These are phyloP conservation scores for Kuraishia piskuri DNA, from an alignment of 805 yeast genomes.

Conservation along the genomic window DNA sequence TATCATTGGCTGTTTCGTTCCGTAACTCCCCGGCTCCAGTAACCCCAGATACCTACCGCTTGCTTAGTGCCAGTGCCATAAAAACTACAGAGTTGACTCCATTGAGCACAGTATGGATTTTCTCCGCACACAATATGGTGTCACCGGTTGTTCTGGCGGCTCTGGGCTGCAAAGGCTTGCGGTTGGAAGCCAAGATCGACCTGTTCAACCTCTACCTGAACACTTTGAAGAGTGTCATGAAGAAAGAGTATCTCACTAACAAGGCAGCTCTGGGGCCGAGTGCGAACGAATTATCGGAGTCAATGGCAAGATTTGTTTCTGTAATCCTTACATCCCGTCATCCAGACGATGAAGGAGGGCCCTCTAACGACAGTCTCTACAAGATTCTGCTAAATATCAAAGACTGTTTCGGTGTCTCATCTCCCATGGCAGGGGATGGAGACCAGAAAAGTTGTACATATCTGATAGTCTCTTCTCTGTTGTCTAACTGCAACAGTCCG, in stretches of 20 bases:
- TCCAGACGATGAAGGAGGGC: not conserved
- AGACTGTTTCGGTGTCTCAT: not conserved
- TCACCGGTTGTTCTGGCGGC: slow-evolving; percentile 1
- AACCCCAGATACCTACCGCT: not conserved
- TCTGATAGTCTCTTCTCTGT: not conserved
- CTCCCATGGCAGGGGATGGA: not conserved
- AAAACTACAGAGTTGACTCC: not conserved
- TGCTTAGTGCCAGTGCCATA: not conserved
- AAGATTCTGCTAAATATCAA: not conserved
- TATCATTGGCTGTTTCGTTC: not conserved
- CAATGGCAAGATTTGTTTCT: not conserved
- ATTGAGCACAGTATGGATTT: not conserved
- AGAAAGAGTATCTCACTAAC: not conserved
- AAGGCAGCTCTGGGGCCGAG: not conserved
- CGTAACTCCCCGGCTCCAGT: not conserved
- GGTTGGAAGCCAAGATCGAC: not conserved
- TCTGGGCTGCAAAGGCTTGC: not conserved
- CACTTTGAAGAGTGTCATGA: not conserved
- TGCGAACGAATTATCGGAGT: not conserved
- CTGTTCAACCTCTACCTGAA: not conserved
- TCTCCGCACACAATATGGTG: not conserved
- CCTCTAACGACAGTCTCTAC: not conserved
- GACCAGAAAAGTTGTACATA: not conserved
- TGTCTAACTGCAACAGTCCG: not conserved
- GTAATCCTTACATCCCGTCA: not conserved